Evolutionary conservation across 192 early-diverging fungal genomes (phyloP), one percentile per base, ranked within the genome.

Genomic region (Lobosporangium transversale): DNA sequence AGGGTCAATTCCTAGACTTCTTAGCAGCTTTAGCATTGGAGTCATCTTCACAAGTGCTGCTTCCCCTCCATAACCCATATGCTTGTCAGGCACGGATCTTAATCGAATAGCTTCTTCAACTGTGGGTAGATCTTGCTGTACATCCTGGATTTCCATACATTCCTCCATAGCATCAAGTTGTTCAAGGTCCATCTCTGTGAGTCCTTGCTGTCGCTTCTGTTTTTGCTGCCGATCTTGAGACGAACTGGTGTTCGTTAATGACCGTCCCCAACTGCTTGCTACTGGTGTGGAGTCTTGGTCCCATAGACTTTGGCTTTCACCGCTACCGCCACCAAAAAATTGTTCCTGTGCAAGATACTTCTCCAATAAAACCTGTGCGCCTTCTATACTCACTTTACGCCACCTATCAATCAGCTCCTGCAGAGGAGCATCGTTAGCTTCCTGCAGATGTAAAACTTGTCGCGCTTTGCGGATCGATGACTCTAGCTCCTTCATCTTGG

Each of bases 51-150:
- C 58, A 0, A 47, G 53, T 14, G 37, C 37, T 7, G 37, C 14
- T 40, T 40, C 37, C n/a, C n/a, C n/a, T 7, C 14, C 37, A 37
- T 4, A 9, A 10, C 1, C n/a, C 11, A n/a, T 17, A 12, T 37
- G 27, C 23, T 20, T 7, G 0, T 62, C 65, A 5, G 64, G 59
- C 30, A 18, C 30, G 12, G 10, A 17, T 11, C 53, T 48, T 2
- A 45, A 43, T 2, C 53, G 50, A 29, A 76, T 43, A 4, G 73
- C 73, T 43, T 76, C 73, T 8, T 66, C 64, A 11, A 76, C 65
- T 14, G 73, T 67, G 6, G 73, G 73, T 3, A 76, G 37, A 45
- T 76, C 73, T 2, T 76, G 24, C 36, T 67, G 63, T 7, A 58
- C 37, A 11, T 76, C 73, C 32, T 76, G 52, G 26, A 26, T 23